Base-by-base conservation (phyloP, 768 basidiomycete species). In the Boletus edulis region DNA sequence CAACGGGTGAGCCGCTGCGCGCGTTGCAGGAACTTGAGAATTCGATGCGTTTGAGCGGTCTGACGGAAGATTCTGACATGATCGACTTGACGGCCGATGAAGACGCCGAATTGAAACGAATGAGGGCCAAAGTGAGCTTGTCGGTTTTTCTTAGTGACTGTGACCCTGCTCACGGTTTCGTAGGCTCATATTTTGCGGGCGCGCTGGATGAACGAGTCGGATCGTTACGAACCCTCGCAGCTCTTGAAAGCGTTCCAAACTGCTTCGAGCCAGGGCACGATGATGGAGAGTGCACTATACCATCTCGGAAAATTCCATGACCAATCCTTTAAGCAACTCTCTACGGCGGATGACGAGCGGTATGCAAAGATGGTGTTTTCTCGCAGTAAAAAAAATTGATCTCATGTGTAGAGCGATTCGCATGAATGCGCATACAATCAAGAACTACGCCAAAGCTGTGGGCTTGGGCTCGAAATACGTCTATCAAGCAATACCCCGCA, bases 151-250 rank as follows among this genome's bases (percentile, higher is more conserved):
- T 51, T 22, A 35, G 17, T 29, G 60, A 49, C 10, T 4, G 22
- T 24, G 40, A 42, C 7, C 22, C 3, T 42, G 10, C 35, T 61
- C 20, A 49, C 12, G 18, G 20, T 22, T 48, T 52, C 34, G 10
- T 46, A 94, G 93, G 87, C 88, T 5, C 81, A 87, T 57, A 78
- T 89, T 32, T 77, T 97, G 12, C 84, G 87, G 37, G 93, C 92
- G 14, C 85, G 93, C 14, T 98, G 95, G 94, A 92, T 94, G 84
- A 81, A 85, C 47, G 94, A 98, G 55, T 87, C 91, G 0, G 91
- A 88, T 48, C 79, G 97, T 20, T 95, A 84, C 61, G 90, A 89
- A 12, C 72, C 75, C 18, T 78, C 80, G 18, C 72, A 78, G 2
- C 83, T 97, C 18, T 76, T 84, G 57, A 79, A 76, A 37, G 78